phyloP scores from a whole-genome alignment of 2,329 filamentous ascomycete species.

The Microcyclosporella mali region DNA sequence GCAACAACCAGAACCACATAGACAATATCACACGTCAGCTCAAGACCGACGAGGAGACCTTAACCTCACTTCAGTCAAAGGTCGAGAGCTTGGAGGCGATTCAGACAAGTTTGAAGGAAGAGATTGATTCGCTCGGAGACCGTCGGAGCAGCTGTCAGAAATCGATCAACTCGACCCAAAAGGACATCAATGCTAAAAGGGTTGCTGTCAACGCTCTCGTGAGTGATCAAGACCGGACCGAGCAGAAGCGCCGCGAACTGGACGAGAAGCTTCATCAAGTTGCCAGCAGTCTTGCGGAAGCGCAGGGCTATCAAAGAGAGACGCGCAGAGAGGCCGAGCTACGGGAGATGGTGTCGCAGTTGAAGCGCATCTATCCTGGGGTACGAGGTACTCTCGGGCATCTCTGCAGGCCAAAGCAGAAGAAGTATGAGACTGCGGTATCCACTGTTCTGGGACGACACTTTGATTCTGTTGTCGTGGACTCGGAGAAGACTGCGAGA shows the following conservation, averaged over 20 bases:
- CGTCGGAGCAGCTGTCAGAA: slow-evolving; percentile 59
- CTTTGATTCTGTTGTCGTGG: slow-evolving; percentile 90
- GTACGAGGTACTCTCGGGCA: slow-evolving; percentile 87
- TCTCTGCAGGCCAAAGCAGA: slow-evolving; percentile 92
- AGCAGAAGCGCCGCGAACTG: slow-evolving; percentile 76
- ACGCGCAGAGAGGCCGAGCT: slow-evolving; percentile 72
- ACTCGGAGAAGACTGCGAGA: slow-evolving; percentile 87
- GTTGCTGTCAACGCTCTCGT: slow-evolving; percentile 81
- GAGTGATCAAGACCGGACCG: slow-evolving; percentile 74
- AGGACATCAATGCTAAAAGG: slow-evolving; percentile 81
- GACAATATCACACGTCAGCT: slow-evolving; percentile 82
- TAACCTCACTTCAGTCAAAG: slow-evolving; percentile 82
- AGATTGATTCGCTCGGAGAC: slow-evolving; percentile 63
- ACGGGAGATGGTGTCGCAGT: slow-evolving; percentile 74
- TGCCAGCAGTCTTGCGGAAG: slow-evolving; percentile 72
- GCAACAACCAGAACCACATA: slow-evolving; percentile 72
- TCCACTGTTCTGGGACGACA: slow-evolving; percentile 86
- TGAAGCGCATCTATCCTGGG: slow-evolving; percentile 87
- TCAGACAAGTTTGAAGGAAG: slow-evolving; percentile 65
- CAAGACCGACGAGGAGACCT: slow-evolving; percentile 85
- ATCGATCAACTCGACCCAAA: slow-evolving; percentile 56
- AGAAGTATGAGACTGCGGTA: slow-evolving; percentile 90
- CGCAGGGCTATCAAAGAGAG: slow-evolving; percentile 77
- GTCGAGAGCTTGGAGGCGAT: slow-evolving; percentile 72
- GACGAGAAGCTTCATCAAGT: slow-evolving; percentile 87